phyloP scores from a whole-genome alignment of 345 rosid genomes.

The Aegle marmelos region DNA sequence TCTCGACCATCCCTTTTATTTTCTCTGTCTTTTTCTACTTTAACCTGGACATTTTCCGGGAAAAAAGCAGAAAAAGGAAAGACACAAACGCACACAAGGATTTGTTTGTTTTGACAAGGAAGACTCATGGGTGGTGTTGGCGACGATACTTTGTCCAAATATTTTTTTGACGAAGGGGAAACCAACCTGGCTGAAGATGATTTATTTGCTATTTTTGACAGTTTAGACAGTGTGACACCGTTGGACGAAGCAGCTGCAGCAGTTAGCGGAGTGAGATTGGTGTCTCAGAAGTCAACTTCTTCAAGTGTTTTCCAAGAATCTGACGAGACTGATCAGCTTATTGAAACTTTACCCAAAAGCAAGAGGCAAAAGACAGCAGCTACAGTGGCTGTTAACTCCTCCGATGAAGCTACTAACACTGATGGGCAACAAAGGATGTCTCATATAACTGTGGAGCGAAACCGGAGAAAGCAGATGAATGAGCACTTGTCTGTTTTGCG shows the following conservation, averaged over 20 bases:
- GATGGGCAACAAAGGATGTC: constrained; percentile 74
- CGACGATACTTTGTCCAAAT: constrained; percentile 32
- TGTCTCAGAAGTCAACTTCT: constrained; percentile 34
- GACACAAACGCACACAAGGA: not conserved
- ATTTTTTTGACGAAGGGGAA: constrained; percentile 52
- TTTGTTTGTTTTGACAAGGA: constrained; percentile 11
- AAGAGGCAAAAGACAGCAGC: constrained; percentile 38
- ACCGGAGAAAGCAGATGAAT: constrained; percentile 98
- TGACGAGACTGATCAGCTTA: constrained; percentile 36
- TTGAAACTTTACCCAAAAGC: constrained; percentile 34
- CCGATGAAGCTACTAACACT: constrained; percentile 29
- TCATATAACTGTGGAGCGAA: constrained; percentile 92
- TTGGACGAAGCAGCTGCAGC: constrained; percentile 25
- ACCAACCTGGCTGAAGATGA: constrained; percentile 59
- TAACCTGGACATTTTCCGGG: constrained; percentile 15
- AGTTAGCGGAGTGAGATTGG: constrained; percentile 5
- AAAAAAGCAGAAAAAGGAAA: not conserved
- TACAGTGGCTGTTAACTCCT: not conserved
- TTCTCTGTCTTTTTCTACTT: constrained; percentile 1
- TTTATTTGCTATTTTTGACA: constrained; percentile 69
- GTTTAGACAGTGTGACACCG: constrained; percentile 55
- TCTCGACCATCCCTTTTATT: constrained; percentile 19
- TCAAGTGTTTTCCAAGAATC: constrained; percentile 33
- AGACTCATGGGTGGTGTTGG: not conserved
- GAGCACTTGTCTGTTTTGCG: constrained; percentile 79